Evolutionary conservation across 1,284 basidiomycete species (phyloP), one percentile per base, ranked within the genome.

Genomic region (Trichosporon asahii): DNA sequence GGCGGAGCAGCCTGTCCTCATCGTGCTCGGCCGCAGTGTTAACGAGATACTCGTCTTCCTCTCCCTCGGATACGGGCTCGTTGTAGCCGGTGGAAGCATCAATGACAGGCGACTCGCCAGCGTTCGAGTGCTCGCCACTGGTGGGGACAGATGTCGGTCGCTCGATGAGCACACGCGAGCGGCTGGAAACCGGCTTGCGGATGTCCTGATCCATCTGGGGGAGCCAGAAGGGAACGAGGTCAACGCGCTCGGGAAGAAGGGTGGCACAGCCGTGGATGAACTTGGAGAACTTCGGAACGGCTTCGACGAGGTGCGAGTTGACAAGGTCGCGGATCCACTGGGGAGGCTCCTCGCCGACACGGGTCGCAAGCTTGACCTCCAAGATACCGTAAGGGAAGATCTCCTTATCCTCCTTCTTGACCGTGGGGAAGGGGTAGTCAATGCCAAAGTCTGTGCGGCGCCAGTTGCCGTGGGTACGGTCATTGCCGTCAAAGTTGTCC

Each of bases 221-320:
- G 3, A 98, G 89, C 96, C 96, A 99, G 87, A 98, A 99, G 3
- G 96, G 96, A 18, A 99, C 92, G n/a, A 99, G 88, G 79, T 98
- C 93, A 68, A 98, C 96, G 57, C 96, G 91, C 81, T 94, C 90
- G 40, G 95, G 93, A 8, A 99, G 85, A 0, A 98, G 86, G 0
- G 94, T 96, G 0, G 96, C 91, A 79, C 96, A 99, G 29, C 96
- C 96, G 80, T 98, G 96, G 74, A 98, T 97, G 82, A 98, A 98
- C 73, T 93, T 84, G 44, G 83, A 84, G 85, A 93, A 93, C 84
- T 95, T 95, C 33, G 93, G 93, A 4, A 95, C 91, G 21, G 93
- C 92, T 80, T 95, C 94, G 8, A 97, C 96, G 5, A 99, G 86
- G 84, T 98, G 95, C 66, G 92, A 94, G 77, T 91, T 90, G 53